phyloP scores from a whole-genome alignment of 441 rosid species.

The Syzygium syzygioides region DNA sequence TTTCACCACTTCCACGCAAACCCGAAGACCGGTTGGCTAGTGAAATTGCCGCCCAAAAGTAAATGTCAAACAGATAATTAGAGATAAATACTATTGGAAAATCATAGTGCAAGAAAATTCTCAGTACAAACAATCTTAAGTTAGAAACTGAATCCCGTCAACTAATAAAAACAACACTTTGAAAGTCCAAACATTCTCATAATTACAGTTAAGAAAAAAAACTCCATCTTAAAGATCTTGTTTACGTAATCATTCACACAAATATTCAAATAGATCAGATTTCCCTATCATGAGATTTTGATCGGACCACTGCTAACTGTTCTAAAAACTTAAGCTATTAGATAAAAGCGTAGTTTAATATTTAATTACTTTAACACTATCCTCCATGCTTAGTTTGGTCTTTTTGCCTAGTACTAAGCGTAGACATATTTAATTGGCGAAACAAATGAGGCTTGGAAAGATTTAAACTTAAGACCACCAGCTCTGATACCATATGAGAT shows the following conservation, averaged over 20 bases:
- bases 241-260: neutral
- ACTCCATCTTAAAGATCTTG: neutral
- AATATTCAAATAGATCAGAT: neutral
- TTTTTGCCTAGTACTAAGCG: no score
- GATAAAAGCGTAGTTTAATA: no score
- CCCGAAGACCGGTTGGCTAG: constrained; percentile 60
- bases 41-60: neutral
- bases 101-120: neutral
- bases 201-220: neutral
- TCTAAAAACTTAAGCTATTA: no score
- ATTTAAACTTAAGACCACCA: no score
- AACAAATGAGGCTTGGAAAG: no score
- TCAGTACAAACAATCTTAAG: neutral
- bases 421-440: no score
- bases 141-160: neutral
- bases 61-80: neutral
- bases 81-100: neutral
- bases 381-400: no score
- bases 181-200: neutral
- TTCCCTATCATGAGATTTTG: neutral
- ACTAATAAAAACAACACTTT: neutral
- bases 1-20: constrained; percentile 80
- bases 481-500: no score
- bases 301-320: no score
- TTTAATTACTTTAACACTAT: no score